Conservation (phyloP, 73 alveolate genomes). For the Paramecium biaurelia region DNA sequence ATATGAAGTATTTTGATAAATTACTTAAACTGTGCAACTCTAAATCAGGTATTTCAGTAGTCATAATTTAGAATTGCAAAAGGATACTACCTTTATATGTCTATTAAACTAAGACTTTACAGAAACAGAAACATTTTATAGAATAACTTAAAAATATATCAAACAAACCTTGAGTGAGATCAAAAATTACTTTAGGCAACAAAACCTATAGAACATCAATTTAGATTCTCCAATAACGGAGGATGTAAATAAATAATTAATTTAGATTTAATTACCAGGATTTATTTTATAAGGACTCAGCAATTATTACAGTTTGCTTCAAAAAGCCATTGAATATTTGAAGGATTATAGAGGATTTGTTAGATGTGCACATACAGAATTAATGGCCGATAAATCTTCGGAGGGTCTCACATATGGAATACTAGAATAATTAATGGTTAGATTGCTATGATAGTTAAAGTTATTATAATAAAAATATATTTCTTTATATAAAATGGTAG, state of each 20-base stretch:
- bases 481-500: background rate
- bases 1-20: conserved; percentile 26
- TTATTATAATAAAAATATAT: background rate
- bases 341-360: background rate
- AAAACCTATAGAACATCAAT: background rate
- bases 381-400: background rate
- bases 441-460: background rate
- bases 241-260: background rate
- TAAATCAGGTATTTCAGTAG: background rate
- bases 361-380: background rate
- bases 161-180: background rate
- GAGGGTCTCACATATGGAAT: background rate
- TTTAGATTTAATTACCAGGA: conserved; percentile 16
- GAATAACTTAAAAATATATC: background rate
- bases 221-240: background rate
- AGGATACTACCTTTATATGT: background rate
- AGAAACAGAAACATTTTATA: conserved; percentile 29
- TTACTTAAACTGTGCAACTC: background rate
- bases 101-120: background rate
- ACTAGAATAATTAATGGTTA: conserved; percentile 32
- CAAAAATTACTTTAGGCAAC: background rate
- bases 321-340: background rate
- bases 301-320: background rate
- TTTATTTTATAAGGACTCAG: background rate
- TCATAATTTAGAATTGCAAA: background rate